Evolutionary conservation across 441 rosid species (phyloP).

Genomic region (Populus hybrid): DNA sequence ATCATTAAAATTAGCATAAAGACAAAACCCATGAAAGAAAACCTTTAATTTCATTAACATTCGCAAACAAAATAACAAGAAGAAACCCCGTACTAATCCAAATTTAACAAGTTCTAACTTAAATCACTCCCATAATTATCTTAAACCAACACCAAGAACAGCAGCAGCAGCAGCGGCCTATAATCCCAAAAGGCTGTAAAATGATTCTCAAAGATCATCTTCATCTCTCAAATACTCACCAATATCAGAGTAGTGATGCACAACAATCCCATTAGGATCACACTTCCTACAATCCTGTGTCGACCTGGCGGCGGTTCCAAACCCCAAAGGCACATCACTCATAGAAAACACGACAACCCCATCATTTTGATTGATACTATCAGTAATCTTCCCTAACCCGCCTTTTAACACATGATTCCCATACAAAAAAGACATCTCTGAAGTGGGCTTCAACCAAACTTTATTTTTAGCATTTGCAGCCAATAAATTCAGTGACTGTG

Average conservation of each 20-base stretch:
- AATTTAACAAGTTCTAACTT: not conserved
- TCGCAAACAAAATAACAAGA: not conserved
- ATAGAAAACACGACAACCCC: slow-evolving; percentile 91
- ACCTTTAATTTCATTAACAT: not conserved
- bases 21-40: not conserved
- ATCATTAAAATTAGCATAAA: not conserved
- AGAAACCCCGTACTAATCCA: not conserved
- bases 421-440: slow-evolving; percentile 91
- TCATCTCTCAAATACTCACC: slow-evolving; percentile 95
- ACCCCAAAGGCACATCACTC: slow-evolving; percentile 88
- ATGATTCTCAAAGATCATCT: slow-evolving; percentile 58
- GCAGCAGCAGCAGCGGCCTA: not conserved
- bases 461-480: slow-evolving; percentile 84
- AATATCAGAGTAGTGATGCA: slow-evolving; percentile 81
- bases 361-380: slow-evolving; percentile 61
- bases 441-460: slow-evolving; percentile 92
- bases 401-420: slow-evolving; percentile 94
- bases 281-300: slow-evolving; percentile 86
- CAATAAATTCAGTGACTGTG: slow-evolving; percentile 53
- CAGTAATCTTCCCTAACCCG: slow-evolving; percentile 90
- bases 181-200: not conserved
- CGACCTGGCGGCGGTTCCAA: slow-evolving; percentile 79
- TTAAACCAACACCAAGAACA: not conserved
- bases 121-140: not conserved
- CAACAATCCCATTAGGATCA: slow-evolving; percentile 89